Evolutionary conservation across 1,139 yeast genomes (phyloP), one percentile per base, ranked within the genome.

Genomic region (Hansenula sp.): DNA sequence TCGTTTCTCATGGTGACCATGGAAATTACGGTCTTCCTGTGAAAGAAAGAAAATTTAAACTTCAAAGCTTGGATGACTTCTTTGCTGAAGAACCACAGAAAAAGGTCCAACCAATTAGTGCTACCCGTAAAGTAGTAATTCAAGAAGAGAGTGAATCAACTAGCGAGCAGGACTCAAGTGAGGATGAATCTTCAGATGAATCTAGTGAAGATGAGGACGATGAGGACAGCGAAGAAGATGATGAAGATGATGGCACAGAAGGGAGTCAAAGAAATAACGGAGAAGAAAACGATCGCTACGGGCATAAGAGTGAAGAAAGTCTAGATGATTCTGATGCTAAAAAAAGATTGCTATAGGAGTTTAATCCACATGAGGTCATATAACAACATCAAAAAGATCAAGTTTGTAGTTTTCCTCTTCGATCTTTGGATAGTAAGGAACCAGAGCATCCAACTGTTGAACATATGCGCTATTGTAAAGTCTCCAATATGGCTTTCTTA

Each of bases 61-160:
- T 84, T 37, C 95, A 84, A 61, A 86, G 88, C 44, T 65, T 89
- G 48, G 96, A 89, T 55, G 96, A 89, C 45, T 88, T 88, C 59
- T 83, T 89, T 55, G 86, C 84, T 17, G 82, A 78, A 38, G 72
- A 71, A n/a, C n/a, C n/a, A n/a, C n/a, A n/a, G n/a, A n/a, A n/a
- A n/a, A n/a, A n/a, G n/a, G n/a, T n/a, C n/a, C n/a, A n/a, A n/a
- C n/a, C n/a, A n/a, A n/a, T n/a, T n/a, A n/a, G n/a, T n/a, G n/a
- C n/a, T n/a, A n/a, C n/a, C n/a, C n/a, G n/a, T n/a, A 14, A 61
- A 55, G 31, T 29, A 10, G 27, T 31, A 3, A 16, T 21, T 7
- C 57, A 52, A n/a, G 56, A 50, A 27, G 53, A 43, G n/a, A 55
- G 44, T n/a, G 65, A 56, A 11, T 64, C 52, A 8, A 56, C 51